Evolutionary conservation across 139 green algal genomes (phyloP), one percentile per base, ranked within the genome.

Genomic region (Nannochloris sp.): DNA sequence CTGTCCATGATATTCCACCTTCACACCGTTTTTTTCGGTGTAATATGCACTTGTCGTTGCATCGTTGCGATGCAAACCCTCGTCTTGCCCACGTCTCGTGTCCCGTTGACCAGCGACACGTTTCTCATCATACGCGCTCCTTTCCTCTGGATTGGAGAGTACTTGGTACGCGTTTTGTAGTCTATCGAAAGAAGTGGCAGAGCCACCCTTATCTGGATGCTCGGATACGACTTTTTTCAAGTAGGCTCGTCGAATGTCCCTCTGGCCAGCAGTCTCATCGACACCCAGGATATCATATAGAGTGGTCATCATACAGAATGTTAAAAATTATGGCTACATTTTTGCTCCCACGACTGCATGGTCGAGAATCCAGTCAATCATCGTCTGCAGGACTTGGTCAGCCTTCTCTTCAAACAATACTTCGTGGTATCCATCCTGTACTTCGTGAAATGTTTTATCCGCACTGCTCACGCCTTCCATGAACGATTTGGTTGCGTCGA

Each of bases 401-500:
- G 46, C 70, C 19, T 62, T 49, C 12, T 64, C 54, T 15, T 64
- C 66, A 23, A 72, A 57, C 16, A 81, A 14, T 49, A 82, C 44
- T 70, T 84, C 78, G 50, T 84, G 78, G 54, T 68, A 83, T 3
- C 71, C 78, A n/a, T 64, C 69, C 5, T 48, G 10, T 14, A 79
- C 34, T n/a, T 65, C 8, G 37, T 62, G 11, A 27, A 66, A 31
- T 0, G 37, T 61, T 59, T 65, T 73, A 50, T 73, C 69, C 2
- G 15, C 4, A 44, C 21, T 61, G 25, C 19, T 12, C 14, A 44
- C 61, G 4, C 46, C 57, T n/a, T 57, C 60, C 16, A 66, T 56
- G 25, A 72, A 73, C 4, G 23, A 27, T 49, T 58, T 59, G 27
- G 40, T 70, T 21, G 57, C 46, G 2, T 57, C n/a, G 6, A 44